Evolutionary conservation across 2,329 filamentous ascomycete genomes (phyloP).

Genomic region (Fusarium denticulatum): DNA sequence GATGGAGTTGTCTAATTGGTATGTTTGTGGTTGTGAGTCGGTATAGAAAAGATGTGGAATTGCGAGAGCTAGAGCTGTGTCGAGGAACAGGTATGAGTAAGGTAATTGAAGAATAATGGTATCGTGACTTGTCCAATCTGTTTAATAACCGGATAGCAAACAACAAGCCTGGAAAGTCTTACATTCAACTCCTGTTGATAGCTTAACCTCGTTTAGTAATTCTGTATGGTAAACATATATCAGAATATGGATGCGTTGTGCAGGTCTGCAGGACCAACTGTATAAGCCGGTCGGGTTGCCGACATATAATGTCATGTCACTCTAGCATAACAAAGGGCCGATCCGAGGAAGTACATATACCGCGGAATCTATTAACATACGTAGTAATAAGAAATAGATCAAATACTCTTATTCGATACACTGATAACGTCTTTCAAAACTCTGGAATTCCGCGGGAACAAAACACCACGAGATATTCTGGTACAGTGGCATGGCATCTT

Average conservation of each 20-base stretch:
- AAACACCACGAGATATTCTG: slow-evolving; percentile 4
- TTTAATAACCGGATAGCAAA: background rate
- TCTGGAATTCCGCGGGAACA: background rate
- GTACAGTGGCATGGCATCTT: background rate
- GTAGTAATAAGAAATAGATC: background rate
- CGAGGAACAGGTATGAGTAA: background rate
- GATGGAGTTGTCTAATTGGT: background rate
- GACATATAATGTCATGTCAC: slow-evolving; percentile 5
- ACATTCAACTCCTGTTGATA: background rate
- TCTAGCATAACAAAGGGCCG: slow-evolving; percentile 12
- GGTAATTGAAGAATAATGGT: background rate
- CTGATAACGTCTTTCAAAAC: background rate
- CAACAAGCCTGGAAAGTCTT: background rate
- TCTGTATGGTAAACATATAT: slow-evolving; percentile 8
- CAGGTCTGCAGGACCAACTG: background rate
- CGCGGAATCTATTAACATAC: background rate
- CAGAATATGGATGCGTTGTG: background rate
- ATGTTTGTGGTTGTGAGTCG: background rate
- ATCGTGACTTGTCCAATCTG: background rate
- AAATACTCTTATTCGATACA: background rate
- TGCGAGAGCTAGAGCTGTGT: background rate
- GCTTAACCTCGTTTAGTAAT: slow-evolving; percentile 14
- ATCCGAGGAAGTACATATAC: slow-evolving; percentile 16
- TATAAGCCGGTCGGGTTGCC: slow-evolving; percentile 7
- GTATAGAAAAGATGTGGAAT: background rate